phyloP scores from a whole-genome alignment of 495 filamentous ascomycete species.

The Neurospora sublineolata region DNA sequence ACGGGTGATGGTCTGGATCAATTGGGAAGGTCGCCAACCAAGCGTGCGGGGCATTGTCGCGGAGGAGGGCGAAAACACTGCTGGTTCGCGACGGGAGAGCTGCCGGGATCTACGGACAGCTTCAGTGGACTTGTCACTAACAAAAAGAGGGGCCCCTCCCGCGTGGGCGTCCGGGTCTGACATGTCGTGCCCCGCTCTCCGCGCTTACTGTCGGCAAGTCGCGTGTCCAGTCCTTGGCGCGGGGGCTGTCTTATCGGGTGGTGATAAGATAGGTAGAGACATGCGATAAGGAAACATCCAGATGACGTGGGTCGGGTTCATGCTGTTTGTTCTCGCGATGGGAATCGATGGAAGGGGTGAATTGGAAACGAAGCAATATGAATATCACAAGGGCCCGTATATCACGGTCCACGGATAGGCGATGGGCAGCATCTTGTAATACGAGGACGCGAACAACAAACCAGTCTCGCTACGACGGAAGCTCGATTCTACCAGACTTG shows the following conservation, averaged over 20 bases:
- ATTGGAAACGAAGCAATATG: too few species aligned
- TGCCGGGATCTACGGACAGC: not conserved
- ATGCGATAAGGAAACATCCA: not conserved
- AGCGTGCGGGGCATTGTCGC: conserved; percentile 28
- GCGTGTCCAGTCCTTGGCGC: not conserved
- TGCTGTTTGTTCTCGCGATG: not conserved
- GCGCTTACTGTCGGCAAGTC: not conserved
- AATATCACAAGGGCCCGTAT: too few species aligned
- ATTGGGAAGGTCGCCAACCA: conserved; percentile 23
- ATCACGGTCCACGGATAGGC: too few species aligned
- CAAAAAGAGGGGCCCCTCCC: not conserved
- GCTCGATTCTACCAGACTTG: not conserved
- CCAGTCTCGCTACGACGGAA: not conserved
- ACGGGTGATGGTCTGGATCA: not conserved
- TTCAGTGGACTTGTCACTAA: not conserved
- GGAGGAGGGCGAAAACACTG: not conserved
- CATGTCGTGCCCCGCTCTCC: not conserved
- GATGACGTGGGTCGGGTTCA: not conserved
- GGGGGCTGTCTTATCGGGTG: not conserved
- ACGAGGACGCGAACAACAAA: not conserved
- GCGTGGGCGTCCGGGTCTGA: not conserved
- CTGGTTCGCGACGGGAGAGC: not conserved
- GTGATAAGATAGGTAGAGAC: not conserved
- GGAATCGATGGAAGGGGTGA: not conserved
- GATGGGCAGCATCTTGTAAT: not conserved